Base-by-base conservation (phyloP, 2,329 filamentous ascomycete genomes). In the Alternaria postmessia region DNA sequence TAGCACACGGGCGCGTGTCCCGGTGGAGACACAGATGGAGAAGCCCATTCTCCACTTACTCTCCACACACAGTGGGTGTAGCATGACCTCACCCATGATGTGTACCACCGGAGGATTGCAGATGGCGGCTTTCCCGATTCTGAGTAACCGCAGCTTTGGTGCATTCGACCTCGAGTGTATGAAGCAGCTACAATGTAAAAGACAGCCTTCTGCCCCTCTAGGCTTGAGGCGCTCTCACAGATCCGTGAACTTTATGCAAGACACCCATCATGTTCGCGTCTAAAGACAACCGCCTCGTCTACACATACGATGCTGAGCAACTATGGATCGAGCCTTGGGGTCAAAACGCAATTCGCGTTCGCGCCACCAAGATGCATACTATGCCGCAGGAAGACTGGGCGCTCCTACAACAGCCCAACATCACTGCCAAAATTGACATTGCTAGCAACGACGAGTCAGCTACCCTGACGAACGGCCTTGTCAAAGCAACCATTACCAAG, bases 261-360 rank as follows among this genome's bases (percentile, higher is more conserved):
- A 28, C 3, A 4, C 3, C 4, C 32, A 47, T 42, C 32, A 59
- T 62, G 54, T 55, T 62, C n/a, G 30, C 36, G 2, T 34, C 44
- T 1, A 46, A 54, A 38, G 41, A 54, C 3, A 43, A 48, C 39
- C 55, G 62, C 22, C 85, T 87, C 4, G 84, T 89, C 59, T 90
- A 86, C 71, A 86, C 84, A 61, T 84, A 80, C 57, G 82, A 85
- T 68, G 80, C 80, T n/a, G 82, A 85, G 63, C 70, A 77, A 24
- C 73, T 85, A 56, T 81, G 81, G 76, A 76, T 86, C 53, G 81
- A 85, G 51, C 72, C 82, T 36, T 85, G 83, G 83, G 83, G 83
- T 16, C 61, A 71, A 11, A 80, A 84, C 61, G 82, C 83, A 1
- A 66, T 85, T 6, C 81, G 84, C 34, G 70, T 85, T 6, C 81